Evolutionary conservation across 805 yeast species (phyloP).

Genomic region (Alloascoidea hylecoeti): DNA sequence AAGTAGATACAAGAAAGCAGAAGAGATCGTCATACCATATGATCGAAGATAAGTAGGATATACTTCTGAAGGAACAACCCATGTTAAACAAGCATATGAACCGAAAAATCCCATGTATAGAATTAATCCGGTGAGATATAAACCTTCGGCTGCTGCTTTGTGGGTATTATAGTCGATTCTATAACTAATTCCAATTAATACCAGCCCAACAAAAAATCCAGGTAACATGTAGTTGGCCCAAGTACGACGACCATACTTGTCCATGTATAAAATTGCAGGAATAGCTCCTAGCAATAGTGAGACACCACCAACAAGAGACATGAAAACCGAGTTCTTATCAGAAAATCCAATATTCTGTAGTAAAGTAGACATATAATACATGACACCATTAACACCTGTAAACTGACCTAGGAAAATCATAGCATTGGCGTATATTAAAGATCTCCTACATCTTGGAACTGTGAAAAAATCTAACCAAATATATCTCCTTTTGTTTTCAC

Average conservation of each 20-base stretch:
- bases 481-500: constrained; percentile 20
- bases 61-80: constrained; percentile 57
- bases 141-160: constrained; percentile 36
- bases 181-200: constrained; percentile 47
- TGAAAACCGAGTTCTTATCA: constrained; percentile 36
- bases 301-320: constrained; percentile 62
- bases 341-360: constrained; percentile 41
- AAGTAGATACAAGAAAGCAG: constrained; percentile 43
- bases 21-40: constrained; percentile 49
- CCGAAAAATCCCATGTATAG: constrained; percentile 56
- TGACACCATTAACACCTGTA: constrained; percentile 54
- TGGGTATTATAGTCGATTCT: constrained; percentile 23
- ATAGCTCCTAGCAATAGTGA: constrained; percentile 47
- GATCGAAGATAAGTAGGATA: constrained; percentile 46
- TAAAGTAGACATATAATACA: constrained; percentile 49
- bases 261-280: constrained; percentile 50
- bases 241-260: constrained; percentile 37
- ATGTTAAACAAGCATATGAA: constrained; percentile 49
- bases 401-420: constrained; percentile 51
- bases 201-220: constrained; percentile 45
- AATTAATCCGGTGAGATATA: constrained; percentile 47
- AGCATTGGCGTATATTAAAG: constrained; percentile 38
- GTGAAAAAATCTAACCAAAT: constrained; percentile 36
- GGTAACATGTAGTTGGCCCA: constrained; percentile 45
- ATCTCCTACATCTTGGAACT: constrained; percentile 46